Evolutionary conservation across 169 alveolate species (phyloP), one percentile per base, ranked within the genome.

Genomic region (Cryptosporidium viatorum): DNA sequence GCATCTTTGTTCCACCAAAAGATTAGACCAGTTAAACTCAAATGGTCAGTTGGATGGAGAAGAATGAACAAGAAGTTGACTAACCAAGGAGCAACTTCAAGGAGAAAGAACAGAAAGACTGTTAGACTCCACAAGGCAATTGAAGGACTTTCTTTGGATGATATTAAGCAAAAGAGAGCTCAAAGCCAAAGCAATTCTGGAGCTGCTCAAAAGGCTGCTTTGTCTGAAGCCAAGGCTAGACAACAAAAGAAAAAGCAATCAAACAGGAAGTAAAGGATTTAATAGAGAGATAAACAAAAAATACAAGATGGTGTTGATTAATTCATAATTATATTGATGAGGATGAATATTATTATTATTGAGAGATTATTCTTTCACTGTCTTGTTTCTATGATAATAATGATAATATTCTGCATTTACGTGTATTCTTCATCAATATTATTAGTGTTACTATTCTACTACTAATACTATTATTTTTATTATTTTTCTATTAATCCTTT

Each of bases 31-130:
- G 98, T 97, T 62, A 97, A 97, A 94, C 94, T 98, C 69, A 96
- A 97, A 91, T 98, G 99, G 99, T 96, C 98, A 71, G 97, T 93
- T 80, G 95, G 97, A 21, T 97, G 99, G 99, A 89, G 99, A 52
- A 96, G 99, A 93, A 95, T 95, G 92, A 97, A 97, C 94, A 98
- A 97, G 96, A 98, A 98, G 94, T 94, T 96, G 74, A 87, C 95
- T 70, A 80, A 85, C 62, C 91, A 43, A 62, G 65, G 41, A 48
- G 18, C 51, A 9, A 26, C 60, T 33, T 26, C 93, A 51, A 92
- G 91, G 74, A 93, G 93, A 70, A 86, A 93, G 69, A 92, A 93
- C 35, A 91, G 94, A 18, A 94, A 91, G 55, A 92, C 95, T 23
- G 97, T 95, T 26, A 95, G 96, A 86, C 93, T 95, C 75, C 98